Percentiles rank a stretch among this genome's conserved stretches.
Evolutionary conservation across 2,329 filamentous ascomycete species (phyloP).

Genomic region (Metarhizium sp.): DNA sequence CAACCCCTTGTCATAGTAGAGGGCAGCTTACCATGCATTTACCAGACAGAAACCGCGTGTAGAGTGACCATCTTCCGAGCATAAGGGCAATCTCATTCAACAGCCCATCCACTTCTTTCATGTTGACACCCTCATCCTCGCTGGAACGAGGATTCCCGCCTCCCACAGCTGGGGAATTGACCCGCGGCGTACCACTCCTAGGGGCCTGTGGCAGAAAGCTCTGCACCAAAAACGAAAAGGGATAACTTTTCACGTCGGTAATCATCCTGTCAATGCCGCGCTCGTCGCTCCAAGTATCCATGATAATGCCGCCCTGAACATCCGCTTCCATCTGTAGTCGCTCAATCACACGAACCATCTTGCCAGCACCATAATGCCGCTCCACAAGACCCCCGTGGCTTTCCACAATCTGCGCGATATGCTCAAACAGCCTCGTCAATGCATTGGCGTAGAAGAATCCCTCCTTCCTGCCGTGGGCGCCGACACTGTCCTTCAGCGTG

Average conservation of each 20-base stretch:
- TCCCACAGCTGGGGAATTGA: slow-evolving; percentile 65
- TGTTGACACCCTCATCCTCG: slow-evolving; percentile 89
- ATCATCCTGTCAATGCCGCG: slow-evolving; percentile 73
- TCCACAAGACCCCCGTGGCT: slow-evolving; percentile 85
- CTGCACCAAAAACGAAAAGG: slow-evolving; percentile 93
- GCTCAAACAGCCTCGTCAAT: slow-evolving; percentile 87
- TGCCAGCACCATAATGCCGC: slow-evolving; percentile 82
- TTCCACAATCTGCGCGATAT: slow-evolving; percentile 94
- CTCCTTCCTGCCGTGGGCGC: slow-evolving; percentile 45
- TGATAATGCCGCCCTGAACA: slow-evolving; percentile 87
- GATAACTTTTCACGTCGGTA: slow-evolving; percentile 94
- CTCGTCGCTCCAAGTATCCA: slow-evolving; percentile 94
- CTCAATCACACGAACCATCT: slow-evolving; percentile 93
- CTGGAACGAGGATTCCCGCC: slow-evolving; percentile 46
- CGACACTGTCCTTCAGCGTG: slow-evolving; percentile 63
- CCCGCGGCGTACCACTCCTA: slow-evolving; percentile 52
- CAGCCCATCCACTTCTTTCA: slow-evolving; percentile 88
- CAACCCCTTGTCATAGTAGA: slow-evolving; percentile 8
- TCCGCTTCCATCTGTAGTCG: slow-evolving; percentile 89
- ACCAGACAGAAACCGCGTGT: slow-evolving; percentile 76
- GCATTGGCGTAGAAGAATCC: slow-evolving; percentile 87
- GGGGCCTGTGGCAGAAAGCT: slow-evolving; percentile 75
- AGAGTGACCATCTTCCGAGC: slow-evolving; percentile 88
- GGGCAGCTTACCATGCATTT: slow-evolving; percentile 64
- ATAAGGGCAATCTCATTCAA: slow-evolving; percentile 85